Evolutionary conservation across 441 rosid genomes (phyloP), one percentile per base, ranked within the genome.

Genomic region (Eruca vesicaria): DNA sequence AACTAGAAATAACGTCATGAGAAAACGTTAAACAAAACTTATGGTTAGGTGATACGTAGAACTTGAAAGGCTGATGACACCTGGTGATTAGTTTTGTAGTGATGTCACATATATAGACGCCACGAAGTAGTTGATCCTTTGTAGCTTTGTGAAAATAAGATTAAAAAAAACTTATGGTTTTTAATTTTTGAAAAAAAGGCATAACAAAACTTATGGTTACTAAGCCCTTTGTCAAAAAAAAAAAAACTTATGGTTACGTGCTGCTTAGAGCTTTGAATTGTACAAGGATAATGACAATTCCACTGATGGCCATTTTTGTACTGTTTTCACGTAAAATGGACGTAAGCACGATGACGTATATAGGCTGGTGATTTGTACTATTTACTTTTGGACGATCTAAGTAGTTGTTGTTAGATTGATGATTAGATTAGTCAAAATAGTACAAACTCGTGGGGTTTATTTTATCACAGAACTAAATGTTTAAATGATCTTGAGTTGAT

Each of bases 401-500:
- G 18, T 28, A 71, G 69, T 18, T 70, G 67, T 58, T 63, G 52
- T 15, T 56, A 45, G 33, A 18, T 16, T 59, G 57, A 33, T 71
- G 48, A 58, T 48, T 71, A 66, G 9, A 65, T n/a, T 31, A n/a
- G 76, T 77, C 66, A 71, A 71, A 19, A 15, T 60, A 58, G 3
- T 9, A 12, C 65, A 19, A 66, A 59, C 59, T 66, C 64, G n/a
- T 66, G 66, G 48, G 29, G 20, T 14, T 18, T 77, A 71, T 18
- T 50, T 19, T 58, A 77, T 71, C 23, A 65, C 63, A 66, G 12
- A 2, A 15, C 21, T 20, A 57, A 71, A 26, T 71, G 48, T 57
- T 23, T 23, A 8, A 64, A 23, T 77, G 73, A 60, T 71, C n/a
- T 70, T 45, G 59, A 43, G 75, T 70, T 76, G 41, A 56, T 70